Percentiles rank a stretch among this genome's conserved stretches.
Evolutionary conservation across 2,329 filamentous ascomycete genomes (phyloP).

Genomic region (Aspergillus piperis): DNA sequence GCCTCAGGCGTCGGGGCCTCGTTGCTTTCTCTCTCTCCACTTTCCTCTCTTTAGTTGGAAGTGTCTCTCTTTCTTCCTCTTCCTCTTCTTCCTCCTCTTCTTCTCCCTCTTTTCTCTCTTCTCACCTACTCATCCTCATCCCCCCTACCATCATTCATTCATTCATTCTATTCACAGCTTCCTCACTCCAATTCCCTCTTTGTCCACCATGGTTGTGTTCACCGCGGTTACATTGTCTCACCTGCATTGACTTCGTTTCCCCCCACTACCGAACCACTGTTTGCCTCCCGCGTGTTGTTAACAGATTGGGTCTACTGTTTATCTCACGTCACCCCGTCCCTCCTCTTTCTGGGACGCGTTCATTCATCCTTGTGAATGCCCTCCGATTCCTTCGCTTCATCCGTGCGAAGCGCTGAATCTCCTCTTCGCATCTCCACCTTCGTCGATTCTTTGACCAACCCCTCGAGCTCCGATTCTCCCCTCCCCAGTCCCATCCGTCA

Average conservation of each 20-base stretch:
- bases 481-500: constrained; percentile 1
- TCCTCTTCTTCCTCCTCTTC: constrained; percentile 1
- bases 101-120: constrained; percentile 10
- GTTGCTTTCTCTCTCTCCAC: constrained; percentile 2
- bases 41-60: constrained; percentile 3
- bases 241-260: constrained; percentile 9
- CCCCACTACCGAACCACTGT: constrained; percentile 10
- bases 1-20: constrained; percentile 16
- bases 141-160: background rate
- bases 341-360: constrained; percentile 8
- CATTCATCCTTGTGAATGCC: background rate
- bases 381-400: background rate
- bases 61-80: background rate
- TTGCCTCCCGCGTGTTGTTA: constrained; percentile 7
- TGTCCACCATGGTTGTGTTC: constrained; percentile 9
- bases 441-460: constrained; percentile 2
- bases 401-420: background rate
- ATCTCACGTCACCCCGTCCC: constrained; percentile 22
- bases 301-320: constrained; percentile 16
- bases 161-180: background rate
- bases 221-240: constrained; percentile 9
- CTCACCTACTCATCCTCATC: background rate
- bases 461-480: background rate
- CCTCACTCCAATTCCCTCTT: constrained; percentile 1
- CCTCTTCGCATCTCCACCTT: constrained; percentile 7